Conservation (phyloP, 2,329 filamentous ascomycete species). For the Aspergillus hortae region DNA sequence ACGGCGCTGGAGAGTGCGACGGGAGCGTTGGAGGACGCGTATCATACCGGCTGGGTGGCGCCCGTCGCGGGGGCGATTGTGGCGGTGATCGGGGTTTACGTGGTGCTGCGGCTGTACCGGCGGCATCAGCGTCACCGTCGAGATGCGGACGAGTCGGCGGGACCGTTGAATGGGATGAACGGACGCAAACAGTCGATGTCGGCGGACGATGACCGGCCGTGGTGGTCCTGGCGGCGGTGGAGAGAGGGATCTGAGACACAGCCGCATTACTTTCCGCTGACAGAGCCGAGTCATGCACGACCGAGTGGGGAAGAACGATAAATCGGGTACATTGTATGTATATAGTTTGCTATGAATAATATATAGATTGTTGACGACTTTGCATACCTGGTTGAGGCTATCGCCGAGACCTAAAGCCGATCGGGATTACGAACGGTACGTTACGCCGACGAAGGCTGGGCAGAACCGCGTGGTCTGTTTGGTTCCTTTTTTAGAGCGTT, state of each 20-base stretch:
- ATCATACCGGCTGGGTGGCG: slow-evolving; percentile 11
- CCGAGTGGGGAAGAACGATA: background rate
- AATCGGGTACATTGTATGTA: background rate
- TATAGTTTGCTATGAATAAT: slow-evolving; percentile 2
- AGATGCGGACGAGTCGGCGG: slow-evolving; percentile 12
- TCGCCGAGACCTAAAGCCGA: background rate
- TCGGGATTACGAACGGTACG: background rate
- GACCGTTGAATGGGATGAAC: slow-evolving; percentile 11
- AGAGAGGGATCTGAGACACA: slow-evolving; percentile 9
- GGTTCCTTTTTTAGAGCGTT: too few species aligned
- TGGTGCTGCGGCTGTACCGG: slow-evolving; percentile 11
- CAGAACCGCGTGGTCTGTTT: too few species aligned
- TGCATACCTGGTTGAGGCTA: too few species aligned
- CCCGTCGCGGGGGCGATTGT: slow-evolving; percentile 10
- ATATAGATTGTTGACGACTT: background rate
- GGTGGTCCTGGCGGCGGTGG: slow-evolving; percentile 34
- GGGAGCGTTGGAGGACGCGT: background rate
- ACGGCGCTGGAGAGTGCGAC: background rate
- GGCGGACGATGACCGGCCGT: slow-evolving; percentile 12
- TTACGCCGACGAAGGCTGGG: background rate
- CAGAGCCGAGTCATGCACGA: slow-evolving; percentile 13
- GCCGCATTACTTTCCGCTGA: slow-evolving; percentile 24
- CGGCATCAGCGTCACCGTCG: slow-evolving; percentile 3
- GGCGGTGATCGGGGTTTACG: slow-evolving; percentile 7
- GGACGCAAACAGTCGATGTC: slow-evolving; percentile 16